These are phyloP conservation scores for Boletus semigastroideus DNA, from an alignment of 1,284 basidiomycete species.

Conservation along the genomic window DNA sequence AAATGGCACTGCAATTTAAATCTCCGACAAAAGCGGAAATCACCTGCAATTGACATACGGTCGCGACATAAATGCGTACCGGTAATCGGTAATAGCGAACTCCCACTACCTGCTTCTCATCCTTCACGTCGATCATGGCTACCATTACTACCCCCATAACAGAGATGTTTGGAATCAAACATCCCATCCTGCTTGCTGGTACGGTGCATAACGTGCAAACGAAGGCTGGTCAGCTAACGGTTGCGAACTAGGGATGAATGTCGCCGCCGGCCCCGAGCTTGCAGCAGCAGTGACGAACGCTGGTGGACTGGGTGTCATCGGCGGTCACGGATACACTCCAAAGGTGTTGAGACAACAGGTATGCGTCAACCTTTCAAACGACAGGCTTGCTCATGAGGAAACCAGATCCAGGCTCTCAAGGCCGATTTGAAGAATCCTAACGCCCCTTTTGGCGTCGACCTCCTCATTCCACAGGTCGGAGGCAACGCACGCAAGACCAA, in stretches of 20 bases:
- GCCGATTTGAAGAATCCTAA: slow-evolving; percentile 64
- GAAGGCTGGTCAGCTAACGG: slow-evolving; percentile 4
- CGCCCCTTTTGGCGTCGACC: slow-evolving; percentile 84
- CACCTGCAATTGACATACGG: too few relatives aligned
- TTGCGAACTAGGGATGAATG: slow-evolving; percentile 68
- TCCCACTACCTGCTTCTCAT: too few relatives aligned
- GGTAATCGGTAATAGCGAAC: too few relatives aligned
- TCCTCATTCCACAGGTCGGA: slow-evolving; percentile 81
- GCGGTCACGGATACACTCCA: slow-evolving; percentile 80
- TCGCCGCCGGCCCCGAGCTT: slow-evolving; percentile 83
- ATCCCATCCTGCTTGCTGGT: slow-evolving; percentile 87
- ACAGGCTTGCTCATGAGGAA: slow-evolving; percentile 1
- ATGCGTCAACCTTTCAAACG: slow-evolving; percentile 8
- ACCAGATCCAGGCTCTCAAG: slow-evolving; percentile 75
- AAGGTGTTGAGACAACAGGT: slow-evolving; percentile 72
- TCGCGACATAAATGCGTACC: too few relatives aligned
- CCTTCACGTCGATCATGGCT: slow-evolving; percentile 15
- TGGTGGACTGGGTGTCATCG: slow-evolving; percentile 81
- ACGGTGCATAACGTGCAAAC: slow-evolving; percentile 5
- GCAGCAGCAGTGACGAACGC: slow-evolving; percentile 88
- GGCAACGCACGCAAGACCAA: slow-evolving; percentile 85
- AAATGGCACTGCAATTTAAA: too few relatives aligned
- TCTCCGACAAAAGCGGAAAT: too few relatives aligned
- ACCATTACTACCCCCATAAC: slow-evolving; percentile 75
- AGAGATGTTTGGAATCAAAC: slow-evolving; percentile 81